A percentile compares a stretch with the other conserved stretches of the same genome.
Evolutionary conservation across 2,329 filamentous ascomycete species (phyloP).

Genomic region (Didymella pomorum): DNA sequence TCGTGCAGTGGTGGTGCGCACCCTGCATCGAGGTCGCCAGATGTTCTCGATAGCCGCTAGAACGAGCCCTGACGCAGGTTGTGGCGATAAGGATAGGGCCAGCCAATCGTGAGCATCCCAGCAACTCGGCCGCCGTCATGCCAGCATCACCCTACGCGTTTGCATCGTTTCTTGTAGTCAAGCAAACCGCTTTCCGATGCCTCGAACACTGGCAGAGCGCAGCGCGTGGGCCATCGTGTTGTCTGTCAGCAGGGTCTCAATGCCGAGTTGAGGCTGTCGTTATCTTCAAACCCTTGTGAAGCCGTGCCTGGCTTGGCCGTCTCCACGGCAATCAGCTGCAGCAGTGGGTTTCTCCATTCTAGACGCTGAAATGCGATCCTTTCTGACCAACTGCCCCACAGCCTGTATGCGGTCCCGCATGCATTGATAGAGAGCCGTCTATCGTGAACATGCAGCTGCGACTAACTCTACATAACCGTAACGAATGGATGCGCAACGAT

Average conservation of each 20-base stretch:
- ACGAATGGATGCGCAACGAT: slow-evolving; percentile 26
- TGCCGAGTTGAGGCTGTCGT: slow-evolving; percentile 16
- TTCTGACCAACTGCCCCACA: slow-evolving; percentile 33
- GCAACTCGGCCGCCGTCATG: slow-evolving; percentile 38
- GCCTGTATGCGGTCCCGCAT: slow-evolving; percentile 27
- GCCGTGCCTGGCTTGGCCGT: slow-evolving; percentile 18
- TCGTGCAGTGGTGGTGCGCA: slow-evolving; percentile 18
- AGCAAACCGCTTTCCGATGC: slow-evolving; percentile 25
- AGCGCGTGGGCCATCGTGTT: slow-evolving; percentile 19
- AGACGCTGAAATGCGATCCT: slow-evolving; percentile 25
- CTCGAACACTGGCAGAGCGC: slow-evolving; percentile 15
- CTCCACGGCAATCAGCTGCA: slow-evolving; percentile 21
- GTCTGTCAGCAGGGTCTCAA: slow-evolving; percentile 13
- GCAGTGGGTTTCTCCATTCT: slow-evolving; percentile 17
- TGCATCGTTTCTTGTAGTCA: slow-evolving; percentile 42
- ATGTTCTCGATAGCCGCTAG: slow-evolving; percentile 24
- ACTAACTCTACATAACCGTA: slow-evolving; percentile 12
- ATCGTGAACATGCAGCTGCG: slow-evolving; percentile 4
- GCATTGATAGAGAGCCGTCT: slow-evolving; percentile 16
- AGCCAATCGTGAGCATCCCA: slow-evolving; percentile 33
- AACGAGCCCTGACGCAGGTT: slow-evolving; percentile 26
- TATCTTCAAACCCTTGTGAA: slow-evolving; percentile 17
- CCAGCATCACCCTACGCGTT: slow-evolving; percentile 29
- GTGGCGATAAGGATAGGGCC: slow-evolving; percentile 39
- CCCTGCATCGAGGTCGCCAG: slow-evolving; percentile 28